Percentiles rank a stretch among this genome's conserved stretches.
phyloP scores from a whole-genome alignment of 2,329 filamentous ascomycete species.

The Apiospora hydei region DNA sequence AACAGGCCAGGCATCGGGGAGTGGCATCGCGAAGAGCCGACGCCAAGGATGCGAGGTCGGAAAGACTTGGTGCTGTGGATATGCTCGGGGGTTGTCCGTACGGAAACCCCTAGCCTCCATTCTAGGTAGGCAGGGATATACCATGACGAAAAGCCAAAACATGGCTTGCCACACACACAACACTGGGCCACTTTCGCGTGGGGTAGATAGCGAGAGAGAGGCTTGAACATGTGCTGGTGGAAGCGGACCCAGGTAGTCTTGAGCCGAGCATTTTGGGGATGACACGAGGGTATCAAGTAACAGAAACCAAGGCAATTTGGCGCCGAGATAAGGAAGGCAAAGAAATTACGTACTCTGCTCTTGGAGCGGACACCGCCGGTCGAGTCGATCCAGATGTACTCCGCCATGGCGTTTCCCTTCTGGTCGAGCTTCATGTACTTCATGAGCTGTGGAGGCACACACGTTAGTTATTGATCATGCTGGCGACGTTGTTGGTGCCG shows the following conservation, averaged over 20 bases:
- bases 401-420: slow-evolving; percentile 86
- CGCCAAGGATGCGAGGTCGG: slow-evolving; percentile 36
- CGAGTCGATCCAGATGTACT: slow-evolving; percentile 90
- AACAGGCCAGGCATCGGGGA: not conserved
- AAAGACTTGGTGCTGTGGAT: slow-evolving; percentile 28
- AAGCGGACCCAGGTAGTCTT: slow-evolving; percentile 1
- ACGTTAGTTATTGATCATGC: slow-evolving; percentile 26
- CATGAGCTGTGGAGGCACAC: slow-evolving; percentile 67
- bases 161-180: not conserved
- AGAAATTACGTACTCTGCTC: slow-evolving; percentile 78
- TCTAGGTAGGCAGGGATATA: slow-evolving; percentile 29
- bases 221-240: not conserved
- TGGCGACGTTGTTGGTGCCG: not conserved
- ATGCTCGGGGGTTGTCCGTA: not conserved
- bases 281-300: slow-evolving; percentile 38
- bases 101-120: slow-evolving; percentile 3
- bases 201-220: not conserved
- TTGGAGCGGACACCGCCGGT: slow-evolving; percentile 91
- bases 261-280: not conserved
- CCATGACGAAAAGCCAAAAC: slow-evolving; percentile 10
- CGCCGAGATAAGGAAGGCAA: slow-evolving; percentile 36
- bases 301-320: slow-evolving; percentile 36
- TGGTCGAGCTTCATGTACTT: slow-evolving; percentile 94
- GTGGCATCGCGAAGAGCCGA: slow-evolving; percentile 24
- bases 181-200: not conserved